phyloP scores from a whole-genome alignment of 345 rosid species.

The Xanthoceras sorbifolium region DNA sequence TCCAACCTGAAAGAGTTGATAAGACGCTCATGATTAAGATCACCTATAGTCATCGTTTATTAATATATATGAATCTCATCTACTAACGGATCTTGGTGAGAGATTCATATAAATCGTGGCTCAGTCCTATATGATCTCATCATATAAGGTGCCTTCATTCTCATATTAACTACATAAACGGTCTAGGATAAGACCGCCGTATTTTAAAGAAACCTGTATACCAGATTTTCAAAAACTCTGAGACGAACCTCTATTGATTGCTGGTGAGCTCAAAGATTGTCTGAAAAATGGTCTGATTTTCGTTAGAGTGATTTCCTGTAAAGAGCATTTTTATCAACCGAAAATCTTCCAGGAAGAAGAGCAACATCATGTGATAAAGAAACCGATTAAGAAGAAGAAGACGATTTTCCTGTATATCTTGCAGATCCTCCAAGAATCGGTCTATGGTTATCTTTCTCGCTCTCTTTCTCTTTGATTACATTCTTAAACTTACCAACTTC shows the following conservation, averaged over 20 bases:
- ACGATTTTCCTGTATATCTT: constrained; percentile 52
- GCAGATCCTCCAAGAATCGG: constrained; percentile 56
- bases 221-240: constrained; percentile 40
- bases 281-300: constrained; percentile 33
- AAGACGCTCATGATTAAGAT: too few relatives aligned
- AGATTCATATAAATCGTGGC: too few relatives aligned
- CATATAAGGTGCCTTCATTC: too few relatives aligned
- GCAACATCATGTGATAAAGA: background rate
- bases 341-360: constrained; percentile 48
- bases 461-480: constrained; percentile 20
- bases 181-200: too few relatives aligned
- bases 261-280: constrained; percentile 23
- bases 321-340: constrained; percentile 54
- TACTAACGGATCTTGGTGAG: too few relatives aligned
- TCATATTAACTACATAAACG: too few relatives aligned
- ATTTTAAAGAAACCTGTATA: constrained; percentile 57
- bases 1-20: too few relatives aligned
- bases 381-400: constrained; percentile 37
- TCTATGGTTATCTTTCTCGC: constrained; percentile 53
- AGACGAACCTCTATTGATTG: constrained; percentile 8
- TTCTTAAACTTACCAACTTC: constrained; percentile 34
- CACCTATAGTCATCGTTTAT: too few relatives aligned
- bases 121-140: too few relatives aligned
- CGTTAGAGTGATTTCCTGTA: constrained; percentile 29
- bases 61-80: too few relatives aligned